These are phyloP conservation scores for Boletus albobrunnescens DNA, from an alignment of 1,284 basidiomycete species.

Conservation along the genomic window DNA sequence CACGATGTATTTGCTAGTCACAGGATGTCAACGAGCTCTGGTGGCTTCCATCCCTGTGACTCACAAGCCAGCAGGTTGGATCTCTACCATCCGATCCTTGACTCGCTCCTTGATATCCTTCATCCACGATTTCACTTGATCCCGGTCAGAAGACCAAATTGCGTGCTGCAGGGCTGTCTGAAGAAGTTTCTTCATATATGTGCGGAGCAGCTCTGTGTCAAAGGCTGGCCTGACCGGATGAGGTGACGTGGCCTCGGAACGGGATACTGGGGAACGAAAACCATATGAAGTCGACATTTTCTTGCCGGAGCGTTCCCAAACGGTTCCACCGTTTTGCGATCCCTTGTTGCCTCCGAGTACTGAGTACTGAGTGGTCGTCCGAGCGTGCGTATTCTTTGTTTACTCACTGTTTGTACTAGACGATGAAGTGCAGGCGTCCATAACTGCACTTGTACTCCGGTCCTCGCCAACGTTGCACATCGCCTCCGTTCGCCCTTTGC, in stretches of 20 bases:
- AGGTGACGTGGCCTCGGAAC: constrained; percentile 34
- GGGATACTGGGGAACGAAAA: constrained; percentile 34
- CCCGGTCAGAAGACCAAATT: constrained; percentile 66
- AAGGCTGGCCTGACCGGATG: constrained; percentile 47
- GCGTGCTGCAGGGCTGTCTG: constrained; percentile 59
- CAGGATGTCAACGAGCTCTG: constrained; percentile 16
- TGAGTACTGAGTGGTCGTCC: not conserved
- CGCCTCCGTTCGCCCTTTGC: not conserved
- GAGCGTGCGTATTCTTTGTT: constrained; percentile 16
- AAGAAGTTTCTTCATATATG: constrained; percentile 76
- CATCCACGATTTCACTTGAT: constrained; percentile 68
- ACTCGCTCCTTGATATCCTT: constrained; percentile 78
- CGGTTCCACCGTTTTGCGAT: not conserved
- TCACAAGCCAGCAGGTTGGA: constrained; percentile 75
- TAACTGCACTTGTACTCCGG: not conserved
- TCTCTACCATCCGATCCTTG: constrained; percentile 78
- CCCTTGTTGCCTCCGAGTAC: not conserved
- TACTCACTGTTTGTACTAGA: constrained; percentile 20
- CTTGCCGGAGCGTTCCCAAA: not conserved
- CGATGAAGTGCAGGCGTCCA: not conserved
- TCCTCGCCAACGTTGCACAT: not conserved
- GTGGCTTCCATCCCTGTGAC: constrained; percentile 30
- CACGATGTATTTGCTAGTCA: constrained; percentile 73
- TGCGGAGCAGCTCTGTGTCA: constrained; percentile 65
- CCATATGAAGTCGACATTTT: constrained; percentile 28